A percentile compares a stretch with the other conserved stretches of the same genome.
Evolutionary conservation across 345 rosid species (phyloP).

Genomic region (Stellera chamaejasme): DNA sequence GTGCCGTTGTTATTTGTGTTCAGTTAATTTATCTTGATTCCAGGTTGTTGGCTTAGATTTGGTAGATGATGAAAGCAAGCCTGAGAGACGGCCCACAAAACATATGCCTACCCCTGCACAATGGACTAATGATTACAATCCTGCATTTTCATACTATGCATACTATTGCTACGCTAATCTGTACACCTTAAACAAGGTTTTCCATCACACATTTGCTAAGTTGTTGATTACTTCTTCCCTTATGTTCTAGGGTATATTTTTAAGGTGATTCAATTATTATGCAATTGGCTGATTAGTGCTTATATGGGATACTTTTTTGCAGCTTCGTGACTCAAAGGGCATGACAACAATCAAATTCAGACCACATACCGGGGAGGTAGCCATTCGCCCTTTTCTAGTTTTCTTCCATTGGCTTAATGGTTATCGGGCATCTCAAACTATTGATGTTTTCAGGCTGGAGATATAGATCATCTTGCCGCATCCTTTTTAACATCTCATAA

Average conservation of each 20-base stretch:
- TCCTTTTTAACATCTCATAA: conserved; percentile 90
- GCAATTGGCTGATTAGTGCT: conserved; percentile 10
- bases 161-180: conserved; percentile 97
- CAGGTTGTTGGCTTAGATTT: conserved; percentile 98
- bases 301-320: conserved; percentile 18
- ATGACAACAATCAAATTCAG: conserved; percentile 94
- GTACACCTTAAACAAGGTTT: conserved; percentile 87
- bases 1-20: neutral
- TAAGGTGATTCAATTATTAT: neutral
- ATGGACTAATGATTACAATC: conserved; percentile 96
- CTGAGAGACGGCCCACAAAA: conserved; percentile 98
- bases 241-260: too few relatives aligned
- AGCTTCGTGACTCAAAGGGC: conserved; percentile 99
- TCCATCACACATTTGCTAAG: neutral
- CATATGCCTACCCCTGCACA: conserved; percentile 99
- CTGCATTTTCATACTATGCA: conserved; percentile 89
- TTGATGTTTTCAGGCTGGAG: conserved; percentile 76
- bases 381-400: conserved; percentile 1
- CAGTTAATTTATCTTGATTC: conserved; percentile 11
- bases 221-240: too few relatives aligned
- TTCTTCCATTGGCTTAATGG: neutral
- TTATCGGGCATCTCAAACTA: conserved; percentile 9
- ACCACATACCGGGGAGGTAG: conserved; percentile 97
- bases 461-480: conserved; percentile 98
- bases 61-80: conserved; percentile 99